Evolutionary conservation across 495 filamentous ascomycete genomes (phyloP).

Genomic region (Patellaria atrata): DNA sequence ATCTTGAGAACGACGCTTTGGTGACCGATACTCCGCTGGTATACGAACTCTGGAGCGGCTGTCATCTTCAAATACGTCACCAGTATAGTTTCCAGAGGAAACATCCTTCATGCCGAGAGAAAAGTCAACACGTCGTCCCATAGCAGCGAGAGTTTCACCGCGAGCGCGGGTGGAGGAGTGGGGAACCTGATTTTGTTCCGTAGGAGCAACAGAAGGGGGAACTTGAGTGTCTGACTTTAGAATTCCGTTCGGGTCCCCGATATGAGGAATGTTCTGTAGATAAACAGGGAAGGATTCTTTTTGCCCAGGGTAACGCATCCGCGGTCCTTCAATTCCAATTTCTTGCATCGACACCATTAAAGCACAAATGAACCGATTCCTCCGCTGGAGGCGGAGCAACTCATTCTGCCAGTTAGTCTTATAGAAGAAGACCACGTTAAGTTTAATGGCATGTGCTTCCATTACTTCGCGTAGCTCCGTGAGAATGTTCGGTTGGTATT

Average conservation of each 20-base stretch:
- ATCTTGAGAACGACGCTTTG: conserved; percentile 16
- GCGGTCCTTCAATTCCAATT: conserved; percentile 78
- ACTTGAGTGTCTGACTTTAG: conserved; percentile 14
- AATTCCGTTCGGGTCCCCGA: conserved; percentile 22
- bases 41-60: conserved; percentile 10
- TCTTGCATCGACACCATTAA: conserved; percentile 77
- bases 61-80: conserved; percentile 51
- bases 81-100: conserved; percentile 44
- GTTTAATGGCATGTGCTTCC: conserved; percentile 56
- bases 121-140: conserved; percentile 59
- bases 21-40: conserved; percentile 13
- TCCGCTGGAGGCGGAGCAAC: conserved; percentile 68
- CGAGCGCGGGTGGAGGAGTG: conserved; percentile 31
- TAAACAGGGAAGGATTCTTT: conserved; percentile 46
- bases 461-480: conserved; percentile 65
- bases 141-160: conserved; percentile 38
- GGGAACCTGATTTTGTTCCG: not conserved
- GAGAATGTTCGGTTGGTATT: conserved; percentile 80
- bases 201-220: conserved; percentile 20
- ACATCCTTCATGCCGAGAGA: conserved; percentile 54
- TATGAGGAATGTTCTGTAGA: conserved; percentile 33
- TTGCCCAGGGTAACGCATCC: conserved; percentile 56
- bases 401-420: conserved; percentile 95
- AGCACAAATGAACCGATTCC: conserved; percentile 92
- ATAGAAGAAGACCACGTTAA: conserved; percentile 97